These are phyloP conservation scores for Penicillium brevicompactum DNA, from an alignment of 2,329 filamentous ascomycete species.

Conservation along the genomic window DNA sequence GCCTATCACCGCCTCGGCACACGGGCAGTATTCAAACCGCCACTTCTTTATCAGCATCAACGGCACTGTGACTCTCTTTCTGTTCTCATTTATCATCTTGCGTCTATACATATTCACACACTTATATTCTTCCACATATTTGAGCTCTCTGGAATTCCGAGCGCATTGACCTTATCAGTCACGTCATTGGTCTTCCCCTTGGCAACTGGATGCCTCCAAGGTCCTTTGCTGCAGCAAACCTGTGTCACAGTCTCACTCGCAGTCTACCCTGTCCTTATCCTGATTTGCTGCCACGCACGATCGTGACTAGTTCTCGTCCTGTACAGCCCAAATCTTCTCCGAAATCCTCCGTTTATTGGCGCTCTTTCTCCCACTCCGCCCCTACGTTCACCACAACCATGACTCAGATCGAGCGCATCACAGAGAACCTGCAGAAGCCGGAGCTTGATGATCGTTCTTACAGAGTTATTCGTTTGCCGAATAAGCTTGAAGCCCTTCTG, in stretches of 20 bases:
- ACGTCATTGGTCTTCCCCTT: conserved; percentile 21
- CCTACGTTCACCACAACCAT: conserved; percentile 28
- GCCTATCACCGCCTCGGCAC: conserved; percentile 5
- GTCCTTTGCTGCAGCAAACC: conserved; percentile 31
- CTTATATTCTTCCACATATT: conserved; percentile 1
- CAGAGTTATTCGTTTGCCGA: conserved; percentile 79
- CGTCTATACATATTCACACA: neutral
- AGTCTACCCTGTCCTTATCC: conserved; percentile 17
- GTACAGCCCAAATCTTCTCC: conserved; percentile 4
- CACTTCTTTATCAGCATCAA: conserved; percentile 6
- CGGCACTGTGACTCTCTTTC: conserved; percentile 9
- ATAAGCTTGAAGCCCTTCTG: conserved; percentile 85
- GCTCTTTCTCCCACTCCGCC: conserved; percentile 22
- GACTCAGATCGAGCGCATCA: conserved; percentile 51
- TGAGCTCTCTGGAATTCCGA: conserved; percentile 12
- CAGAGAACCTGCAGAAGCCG: conserved; percentile 78
- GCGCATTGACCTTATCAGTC: conserved; percentile 13
- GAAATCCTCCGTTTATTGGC: conserved; percentile 15
- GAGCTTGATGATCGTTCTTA: conserved; percentile 85
- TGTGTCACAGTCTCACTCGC: conserved; percentile 25
- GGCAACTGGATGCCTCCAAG: conserved; percentile 36
- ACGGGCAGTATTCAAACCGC: conserved; percentile 9
- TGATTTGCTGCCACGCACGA: conserved; percentile 13
- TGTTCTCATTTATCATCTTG: neutral
- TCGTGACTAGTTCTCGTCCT: conserved; percentile 5